Evolutionary conservation across 2,329 filamentous ascomycete species (phyloP).

Genomic region (Zasmidium angulare): DNA sequence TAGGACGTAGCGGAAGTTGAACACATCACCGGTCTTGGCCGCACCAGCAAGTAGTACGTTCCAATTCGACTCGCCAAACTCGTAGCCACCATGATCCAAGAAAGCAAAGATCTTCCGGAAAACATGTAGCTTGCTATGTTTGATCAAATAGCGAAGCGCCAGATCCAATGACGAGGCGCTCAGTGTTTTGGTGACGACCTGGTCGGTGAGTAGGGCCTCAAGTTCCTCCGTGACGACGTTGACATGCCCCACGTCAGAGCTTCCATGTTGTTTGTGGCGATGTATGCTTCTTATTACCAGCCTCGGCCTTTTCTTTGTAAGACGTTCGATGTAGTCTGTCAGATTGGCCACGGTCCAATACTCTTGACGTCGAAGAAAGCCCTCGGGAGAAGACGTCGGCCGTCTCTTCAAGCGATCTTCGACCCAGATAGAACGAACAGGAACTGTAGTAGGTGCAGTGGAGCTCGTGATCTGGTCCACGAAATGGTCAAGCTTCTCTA

Average conservation of each 20-base stretch:
- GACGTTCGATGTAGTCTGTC: not conserved
- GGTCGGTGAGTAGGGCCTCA: conserved; percentile 16
- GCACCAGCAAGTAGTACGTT: conserved; percentile 25
- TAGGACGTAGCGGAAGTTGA: conserved; percentile 29
- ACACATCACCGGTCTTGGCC: conserved; percentile 24
- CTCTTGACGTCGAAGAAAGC: not conserved
- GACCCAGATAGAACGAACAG: not conserved
- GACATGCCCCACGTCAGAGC: conserved; percentile 15
- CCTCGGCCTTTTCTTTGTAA: not conserved
- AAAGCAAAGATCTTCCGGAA: conserved; percentile 20
- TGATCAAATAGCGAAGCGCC: conserved; percentile 24
- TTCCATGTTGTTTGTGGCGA: not conserved
- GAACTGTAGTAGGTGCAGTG: not conserved
- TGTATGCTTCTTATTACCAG: not conserved
- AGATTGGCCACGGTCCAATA: not conserved
- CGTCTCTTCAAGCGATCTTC: not conserved
- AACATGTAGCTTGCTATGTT: conserved; percentile 18
- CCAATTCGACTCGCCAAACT: conserved; percentile 21
- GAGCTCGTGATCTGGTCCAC: not conserved
- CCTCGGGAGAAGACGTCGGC: not conserved
- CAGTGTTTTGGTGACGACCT: conserved; percentile 9
- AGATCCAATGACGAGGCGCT: conserved; percentile 19
- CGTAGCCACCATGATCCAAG: conserved; percentile 16
- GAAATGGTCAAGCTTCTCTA: not conserved
- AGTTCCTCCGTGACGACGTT: conserved; percentile 17